phyloP scores from a whole-genome alignment of 2,329 filamentous ascomycete species.

The Niveomyces coronatus region DNA sequence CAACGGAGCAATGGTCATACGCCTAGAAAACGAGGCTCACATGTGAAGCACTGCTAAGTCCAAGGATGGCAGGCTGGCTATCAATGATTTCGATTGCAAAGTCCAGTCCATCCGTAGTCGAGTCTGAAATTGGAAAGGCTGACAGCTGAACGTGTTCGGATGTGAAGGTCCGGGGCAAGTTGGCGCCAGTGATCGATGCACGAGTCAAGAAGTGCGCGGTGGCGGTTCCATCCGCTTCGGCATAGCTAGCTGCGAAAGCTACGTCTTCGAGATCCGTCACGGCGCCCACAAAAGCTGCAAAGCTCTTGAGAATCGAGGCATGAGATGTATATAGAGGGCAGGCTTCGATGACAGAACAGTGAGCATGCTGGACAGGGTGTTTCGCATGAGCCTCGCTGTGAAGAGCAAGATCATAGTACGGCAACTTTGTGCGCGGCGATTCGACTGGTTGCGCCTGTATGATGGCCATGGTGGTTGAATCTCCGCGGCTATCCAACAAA shows the following conservation, averaged over 20 bases:
- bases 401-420: conserved; percentile 6
- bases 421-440: conserved; percentile 7
- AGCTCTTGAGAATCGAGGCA: not conserved
- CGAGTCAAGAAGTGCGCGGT: not conserved
- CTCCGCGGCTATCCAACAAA: not conserved
- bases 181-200: conserved; percentile 1
- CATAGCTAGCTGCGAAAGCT: conserved; percentile 5
- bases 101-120: not conserved
- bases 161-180: conserved; percentile 3
- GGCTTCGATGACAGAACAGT: not conserved
- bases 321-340: not conserved
- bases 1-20: not conserved
- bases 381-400: conserved; percentile 7
- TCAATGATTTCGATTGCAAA: conserved; percentile 4
- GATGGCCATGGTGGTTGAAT: conserved; percentile 6
- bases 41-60: not conserved
- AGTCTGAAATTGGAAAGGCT: not conserved
- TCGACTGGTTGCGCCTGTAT: conserved; percentile 3
- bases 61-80: not conserved
- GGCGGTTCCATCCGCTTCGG: not conserved
- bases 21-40: conserved; percentile 4
- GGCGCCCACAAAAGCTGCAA: conserved; percentile 4
- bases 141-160: conserved; percentile 7
- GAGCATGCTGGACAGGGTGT: not conserved
- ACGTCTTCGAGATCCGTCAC: conserved; percentile 7